Evolutionary conservation across 352 stramenopile species (phyloP).

Genomic region (Phytopythium aichiense): DNA sequence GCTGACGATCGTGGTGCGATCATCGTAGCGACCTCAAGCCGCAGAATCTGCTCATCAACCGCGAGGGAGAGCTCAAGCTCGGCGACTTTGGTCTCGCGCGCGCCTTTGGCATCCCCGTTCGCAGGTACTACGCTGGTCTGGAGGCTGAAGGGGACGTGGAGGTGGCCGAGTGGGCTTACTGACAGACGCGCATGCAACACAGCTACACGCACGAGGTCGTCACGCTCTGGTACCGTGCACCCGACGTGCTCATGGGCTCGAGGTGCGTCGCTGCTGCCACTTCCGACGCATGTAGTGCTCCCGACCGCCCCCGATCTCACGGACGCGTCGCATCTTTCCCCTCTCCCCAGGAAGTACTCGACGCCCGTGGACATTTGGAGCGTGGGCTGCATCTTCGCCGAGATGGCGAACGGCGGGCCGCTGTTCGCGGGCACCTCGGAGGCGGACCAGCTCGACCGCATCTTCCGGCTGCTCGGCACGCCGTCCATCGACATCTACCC

Average conservation of each 20-base stretch:
- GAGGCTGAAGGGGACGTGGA: not conserved
- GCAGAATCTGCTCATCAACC: conserved; percentile 98
- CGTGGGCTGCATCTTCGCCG: conserved; percentile 98
- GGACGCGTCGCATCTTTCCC: not conserved
- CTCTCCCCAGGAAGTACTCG: conserved; percentile 92
- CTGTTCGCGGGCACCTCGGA: conserved; percentile 97
- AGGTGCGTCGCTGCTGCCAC: conserved; percentile 22
- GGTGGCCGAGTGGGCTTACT: not conserved
- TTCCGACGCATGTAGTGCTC: not conserved
- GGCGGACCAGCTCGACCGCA: conserved; percentile 95
- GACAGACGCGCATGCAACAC: not conserved
- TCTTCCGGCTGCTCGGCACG: conserved; percentile 97
- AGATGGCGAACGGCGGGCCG: conserved; percentile 91
- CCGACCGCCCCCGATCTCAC: not conserved
- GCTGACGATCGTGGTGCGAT: conserved; percentile 3
- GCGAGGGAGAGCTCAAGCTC: conserved; percentile 98
- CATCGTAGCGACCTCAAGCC: conserved; percentile 97
- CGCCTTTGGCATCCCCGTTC: conserved; percentile 98
- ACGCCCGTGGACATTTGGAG: conserved; percentile 99
- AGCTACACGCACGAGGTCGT: conserved; percentile 99
- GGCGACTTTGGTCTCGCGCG: conserved; percentile 99
- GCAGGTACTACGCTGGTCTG: conserved; percentile 50
- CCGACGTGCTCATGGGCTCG: conserved; percentile 97
- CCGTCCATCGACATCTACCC: conserved; percentile 94
- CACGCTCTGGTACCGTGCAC: conserved; percentile 99